phyloP scores from a whole-genome alignment of 2,329 filamentous ascomycete species.

The Periconia digitata region DNA sequence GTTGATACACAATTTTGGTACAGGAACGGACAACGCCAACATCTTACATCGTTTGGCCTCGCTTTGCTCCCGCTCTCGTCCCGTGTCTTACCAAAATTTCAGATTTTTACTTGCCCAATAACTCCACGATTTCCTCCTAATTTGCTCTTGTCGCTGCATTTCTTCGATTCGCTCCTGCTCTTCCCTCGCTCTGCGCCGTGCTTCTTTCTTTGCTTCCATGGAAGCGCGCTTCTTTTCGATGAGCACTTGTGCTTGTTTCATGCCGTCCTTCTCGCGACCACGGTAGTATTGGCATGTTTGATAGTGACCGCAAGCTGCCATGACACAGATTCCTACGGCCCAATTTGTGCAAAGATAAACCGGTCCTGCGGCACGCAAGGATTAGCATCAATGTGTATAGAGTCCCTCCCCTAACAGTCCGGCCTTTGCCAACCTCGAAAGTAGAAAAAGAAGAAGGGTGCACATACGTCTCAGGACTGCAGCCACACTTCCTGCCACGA shows the following conservation, averaged over 20 bases:
- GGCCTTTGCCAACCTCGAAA: neutral
- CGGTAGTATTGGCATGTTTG: slow-evolving; percentile 81
- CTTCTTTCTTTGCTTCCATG: slow-evolving; percentile 49
- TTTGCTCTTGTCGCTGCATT: slow-evolving; percentile 29
- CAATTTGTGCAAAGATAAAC: slow-evolving; percentile 75
- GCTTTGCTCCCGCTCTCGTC: neutral
- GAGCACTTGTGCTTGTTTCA: slow-evolving; percentile 83
- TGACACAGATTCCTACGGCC: slow-evolving; percentile 76
- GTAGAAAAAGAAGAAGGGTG: neutral
- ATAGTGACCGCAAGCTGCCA: slow-evolving; percentile 71
- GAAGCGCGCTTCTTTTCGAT: slow-evolving; percentile 68
- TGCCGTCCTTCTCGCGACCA: slow-evolving; percentile 74
- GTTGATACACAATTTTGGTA: slow-evolving; percentile 14
- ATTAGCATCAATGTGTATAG: neutral
- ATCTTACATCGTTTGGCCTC: neutral
- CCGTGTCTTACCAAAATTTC: slow-evolving; percentile 33
- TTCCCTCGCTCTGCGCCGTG: slow-evolving; percentile 47
- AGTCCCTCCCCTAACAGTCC: no score
- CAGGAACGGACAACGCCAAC: slow-evolving; percentile 3
- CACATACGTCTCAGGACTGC: slow-evolving; percentile 72
- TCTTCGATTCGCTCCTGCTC: slow-evolving; percentile 41
- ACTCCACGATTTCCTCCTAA: slow-evolving; percentile 38
- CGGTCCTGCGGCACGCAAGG: slow-evolving; percentile 50
- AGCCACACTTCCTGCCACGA: slow-evolving; percentile 71
- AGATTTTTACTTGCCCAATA: slow-evolving; percentile 42